Percentiles rank a stretch among this genome's conserved stretches.
phyloP scores from a whole-genome alignment of 176 grass and related monocot genomes.

The sorghum (Sorghum bicolor) region DNA sequence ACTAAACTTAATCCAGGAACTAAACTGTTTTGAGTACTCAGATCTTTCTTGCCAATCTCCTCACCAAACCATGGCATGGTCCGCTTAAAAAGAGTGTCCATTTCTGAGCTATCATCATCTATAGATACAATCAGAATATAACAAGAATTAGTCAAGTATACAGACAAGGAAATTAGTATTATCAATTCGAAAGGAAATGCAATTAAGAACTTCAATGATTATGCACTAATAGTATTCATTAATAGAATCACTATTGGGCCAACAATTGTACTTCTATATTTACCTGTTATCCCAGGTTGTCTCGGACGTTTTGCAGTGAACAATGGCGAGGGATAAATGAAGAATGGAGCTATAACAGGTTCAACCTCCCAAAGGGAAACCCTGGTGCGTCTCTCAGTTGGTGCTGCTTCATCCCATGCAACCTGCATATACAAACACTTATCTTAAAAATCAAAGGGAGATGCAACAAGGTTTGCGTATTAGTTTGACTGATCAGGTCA shows the following conservation, averaged over 20 bases:
- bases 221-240: neutral
- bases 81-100: conserved; percentile 56
- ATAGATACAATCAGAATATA: conserved; percentile 7
- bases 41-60: conserved; percentile 62
- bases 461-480: neutral
- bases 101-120: conserved; percentile 59
- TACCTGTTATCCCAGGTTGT: conserved; percentile 70
- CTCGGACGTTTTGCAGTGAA: conserved; percentile 58
- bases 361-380: conserved; percentile 83
- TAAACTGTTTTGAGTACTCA: conserved; percentile 51
- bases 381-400: conserved; percentile 58
- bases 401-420: conserved; percentile 77
- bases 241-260: neutral
- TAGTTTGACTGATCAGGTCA: conserved; percentile 29
- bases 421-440: conserved; percentile 51
- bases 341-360: conserved; percentile 62
- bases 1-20: conserved; percentile 63
- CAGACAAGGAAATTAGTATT: neutral
- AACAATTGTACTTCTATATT: neutral
- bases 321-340: conserved; percentile 63
- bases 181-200: conserved; percentile 6
- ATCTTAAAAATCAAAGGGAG: conserved; percentile 29
- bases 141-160: conserved; percentile 1
- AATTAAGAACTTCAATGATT: neutral
- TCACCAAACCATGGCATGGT: conserved; percentile 69